These are phyloP conservation scores for Miamiensis avidus DNA, from an alignment of 169 alveolate genomes.

Conservation along the genomic window DNA sequence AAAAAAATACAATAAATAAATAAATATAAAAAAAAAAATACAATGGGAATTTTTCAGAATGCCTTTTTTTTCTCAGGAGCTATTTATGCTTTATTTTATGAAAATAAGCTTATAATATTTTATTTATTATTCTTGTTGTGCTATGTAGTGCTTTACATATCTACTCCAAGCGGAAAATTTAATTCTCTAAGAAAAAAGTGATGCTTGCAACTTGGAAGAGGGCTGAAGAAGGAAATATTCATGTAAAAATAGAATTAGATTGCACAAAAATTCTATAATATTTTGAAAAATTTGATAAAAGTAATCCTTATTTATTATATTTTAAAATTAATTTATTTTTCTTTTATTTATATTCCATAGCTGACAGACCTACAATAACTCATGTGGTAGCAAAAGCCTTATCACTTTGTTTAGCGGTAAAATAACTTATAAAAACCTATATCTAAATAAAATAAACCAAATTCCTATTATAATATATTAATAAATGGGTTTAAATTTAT, in stretches of 20 bases:
- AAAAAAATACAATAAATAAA: too few relatives aligned
- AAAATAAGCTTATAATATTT: slow-evolving; percentile 1
- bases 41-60: too few relatives aligned
- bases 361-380: slow-evolving; percentile 30
- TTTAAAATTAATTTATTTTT: too few relatives aligned
- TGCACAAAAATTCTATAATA: slow-evolving; percentile 25
- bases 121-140: slow-evolving; percentile 4
- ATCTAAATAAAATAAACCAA: too few relatives aligned
- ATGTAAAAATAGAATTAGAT: slow-evolving; percentile 25
- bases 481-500: too few relatives aligned
- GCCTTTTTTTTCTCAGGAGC: too few relatives aligned
- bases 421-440: too few relatives aligned
- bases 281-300: not conserved
- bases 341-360: too few relatives aligned
- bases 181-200: slow-evolving; percentile 18
- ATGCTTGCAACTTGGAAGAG: slow-evolving; percentile 27
- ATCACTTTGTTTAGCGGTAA: too few relatives aligned
- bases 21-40: too few relatives aligned
- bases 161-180: slow-evolving; percentile 14
- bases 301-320: too few relatives aligned
- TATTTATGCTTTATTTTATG: slow-evolving; percentile 20
- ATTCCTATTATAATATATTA: too few relatives aligned
- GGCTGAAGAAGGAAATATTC: slow-evolving; percentile 35
- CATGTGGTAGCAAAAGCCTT: slow-evolving; percentile 42
- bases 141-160: not conserved